These are phyloP conservation scores for Catunica adiposa DNA, from an alignment of 2,329 filamentous ascomycete species.

Conservation along the genomic window DNA sequence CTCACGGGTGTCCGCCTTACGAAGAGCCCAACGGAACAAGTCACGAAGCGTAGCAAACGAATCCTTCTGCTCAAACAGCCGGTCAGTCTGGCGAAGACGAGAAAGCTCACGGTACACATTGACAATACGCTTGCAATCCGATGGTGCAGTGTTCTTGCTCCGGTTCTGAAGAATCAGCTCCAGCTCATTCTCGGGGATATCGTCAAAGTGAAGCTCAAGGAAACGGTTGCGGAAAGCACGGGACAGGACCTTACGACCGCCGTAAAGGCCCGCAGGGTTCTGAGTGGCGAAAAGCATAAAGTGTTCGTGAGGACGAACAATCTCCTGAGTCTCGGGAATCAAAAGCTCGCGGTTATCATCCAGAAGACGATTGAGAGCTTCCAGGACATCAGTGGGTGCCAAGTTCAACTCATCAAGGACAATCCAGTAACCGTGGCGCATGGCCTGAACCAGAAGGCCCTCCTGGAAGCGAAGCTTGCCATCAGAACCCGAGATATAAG, in stretches of 20 bases:
- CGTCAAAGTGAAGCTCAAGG: constrained; percentile 90
- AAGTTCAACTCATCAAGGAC: constrained; percentile 95
- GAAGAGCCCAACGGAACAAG: constrained; percentile 84
- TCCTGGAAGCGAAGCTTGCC: constrained; percentile 85
- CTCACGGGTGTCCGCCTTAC: constrained; percentile 69
- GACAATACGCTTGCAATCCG: constrained; percentile 82
- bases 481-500: constrained; percentile 72
- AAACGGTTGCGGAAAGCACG: constrained; percentile 94
- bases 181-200: constrained; percentile 89
- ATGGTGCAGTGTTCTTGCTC: constrained; percentile 71
- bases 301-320: constrained; percentile 78
- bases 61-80: constrained; percentile 91
- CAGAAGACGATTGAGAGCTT: constrained; percentile 84
- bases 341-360: constrained; percentile 94
- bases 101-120: constrained; percentile 88
- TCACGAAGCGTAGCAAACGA: constrained; percentile 94
- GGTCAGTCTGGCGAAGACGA: constrained; percentile 69
- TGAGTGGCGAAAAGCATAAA: constrained; percentile 98
- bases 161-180: constrained; percentile 80
- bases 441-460: constrained; percentile 78
- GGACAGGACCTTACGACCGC: constrained; percentile 82
- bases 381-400: constrained; percentile 89
- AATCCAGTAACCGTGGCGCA: constrained; percentile 91
- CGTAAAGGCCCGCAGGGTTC: constrained; percentile 89
- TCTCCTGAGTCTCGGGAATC: constrained; percentile 90